A percentile compares a stretch with the other conserved stretches of the same genome.
Evolutionary conservation across 495 filamentous ascomycete genomes (phyloP).

Genomic region (Penicillium cosmopolitanum): DNA sequence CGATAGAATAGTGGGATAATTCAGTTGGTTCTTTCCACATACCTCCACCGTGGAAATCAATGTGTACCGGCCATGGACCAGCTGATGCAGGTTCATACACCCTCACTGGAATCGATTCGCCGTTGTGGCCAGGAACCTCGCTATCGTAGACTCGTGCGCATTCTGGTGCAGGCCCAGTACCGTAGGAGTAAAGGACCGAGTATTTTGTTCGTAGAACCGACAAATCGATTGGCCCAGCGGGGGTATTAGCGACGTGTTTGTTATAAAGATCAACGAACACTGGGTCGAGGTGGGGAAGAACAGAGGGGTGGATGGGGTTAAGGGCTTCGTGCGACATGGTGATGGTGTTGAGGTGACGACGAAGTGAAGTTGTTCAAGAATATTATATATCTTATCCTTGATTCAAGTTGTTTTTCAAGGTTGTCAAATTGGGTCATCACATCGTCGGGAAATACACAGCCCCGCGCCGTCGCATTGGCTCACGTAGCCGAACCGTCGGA

Average conservation of each 20-base stretch:
- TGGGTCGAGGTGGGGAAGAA: conserved; percentile 32
- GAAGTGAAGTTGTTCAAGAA: background rate
- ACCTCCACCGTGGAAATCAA: conserved; percentile 52
- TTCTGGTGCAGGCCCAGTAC: conserved; percentile 32
- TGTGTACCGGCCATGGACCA: conserved; percentile 50
- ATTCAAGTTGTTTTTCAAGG: background rate
- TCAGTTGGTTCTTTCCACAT: background rate
- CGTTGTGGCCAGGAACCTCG: conserved; percentile 43
- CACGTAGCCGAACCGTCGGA: conserved; percentile 21
- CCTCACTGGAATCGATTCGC: conserved; percentile 41
- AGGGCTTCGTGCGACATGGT: conserved; percentile 34
- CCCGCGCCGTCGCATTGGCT: conserved; percentile 22
- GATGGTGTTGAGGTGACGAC: background rate
- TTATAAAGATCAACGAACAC: conserved; percentile 37
- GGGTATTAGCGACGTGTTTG: conserved; percentile 34
- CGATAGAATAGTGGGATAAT: background rate
- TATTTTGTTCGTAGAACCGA: conserved; percentile 31
- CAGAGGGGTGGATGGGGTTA: conserved; percentile 35
- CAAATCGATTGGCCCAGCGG: conserved; percentile 33
- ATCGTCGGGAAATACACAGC: background rate
- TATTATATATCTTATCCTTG: conserved; percentile 11
- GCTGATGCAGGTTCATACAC: conserved; percentile 47
- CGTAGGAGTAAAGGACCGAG: conserved; percentile 36
- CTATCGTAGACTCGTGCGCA: conserved; percentile 36
- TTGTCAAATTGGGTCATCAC: background rate